Conservation (phyloP, 2,329 filamentous ascomycete genomes). For the Cadophora malorum region DNA sequence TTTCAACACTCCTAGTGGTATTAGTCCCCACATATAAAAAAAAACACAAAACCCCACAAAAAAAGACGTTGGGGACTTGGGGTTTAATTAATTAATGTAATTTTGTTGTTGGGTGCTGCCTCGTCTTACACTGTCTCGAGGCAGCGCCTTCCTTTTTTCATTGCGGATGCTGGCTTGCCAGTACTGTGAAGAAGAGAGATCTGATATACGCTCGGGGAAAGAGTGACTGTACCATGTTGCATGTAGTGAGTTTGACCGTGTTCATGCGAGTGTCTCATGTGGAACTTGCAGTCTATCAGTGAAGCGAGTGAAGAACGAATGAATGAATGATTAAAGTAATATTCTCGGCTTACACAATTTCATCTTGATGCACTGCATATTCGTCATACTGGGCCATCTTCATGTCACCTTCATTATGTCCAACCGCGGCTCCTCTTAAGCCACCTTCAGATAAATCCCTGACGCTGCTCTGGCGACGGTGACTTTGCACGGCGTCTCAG, state of each 20-base stretch:
- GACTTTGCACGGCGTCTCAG: too few relatives aligned
- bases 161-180: slow-evolving; percentile 9
- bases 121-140: not conserved
- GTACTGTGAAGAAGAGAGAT: slow-evolving; percentile 8
- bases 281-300: not conserved
- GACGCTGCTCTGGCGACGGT: not conserved
- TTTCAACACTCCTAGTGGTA: not conserved
- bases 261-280: not conserved
- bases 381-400: not conserved
- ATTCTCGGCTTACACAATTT: not conserved
- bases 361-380: not conserved
- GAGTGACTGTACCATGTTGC: not conserved
- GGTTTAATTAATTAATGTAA: not conserved
- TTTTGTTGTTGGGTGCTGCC: not conserved
- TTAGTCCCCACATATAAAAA: not conserved
- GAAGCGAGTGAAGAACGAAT: not conserved
- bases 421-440: not conserved
- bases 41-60: not conserved
- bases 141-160: not conserved
- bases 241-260: not conserved
- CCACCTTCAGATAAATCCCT: not conserved
- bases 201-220: not conserved
- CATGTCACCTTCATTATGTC: not conserved
- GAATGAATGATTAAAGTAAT: not conserved
- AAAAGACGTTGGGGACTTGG: not conserved